Conservation (phyloP, 2,329 filamentous ascomycete genomes). For the Samsoniella hepiali region DNA sequence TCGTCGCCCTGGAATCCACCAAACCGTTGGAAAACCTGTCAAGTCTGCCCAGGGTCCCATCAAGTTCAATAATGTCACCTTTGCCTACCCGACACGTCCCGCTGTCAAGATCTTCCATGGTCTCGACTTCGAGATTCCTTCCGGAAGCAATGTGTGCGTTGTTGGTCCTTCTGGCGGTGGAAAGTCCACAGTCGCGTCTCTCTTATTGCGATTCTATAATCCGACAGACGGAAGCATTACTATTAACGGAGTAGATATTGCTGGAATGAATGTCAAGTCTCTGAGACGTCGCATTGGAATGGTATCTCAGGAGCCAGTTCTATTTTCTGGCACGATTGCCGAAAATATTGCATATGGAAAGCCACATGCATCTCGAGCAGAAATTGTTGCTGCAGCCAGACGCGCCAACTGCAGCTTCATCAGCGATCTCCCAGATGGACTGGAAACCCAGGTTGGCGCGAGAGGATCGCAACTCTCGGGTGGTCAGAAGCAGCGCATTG, state of each 20-base stretch:
- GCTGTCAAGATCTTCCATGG: constrained; percentile 89
- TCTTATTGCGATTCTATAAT: constrained; percentile 87
- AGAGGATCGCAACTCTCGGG: constrained; percentile 91
- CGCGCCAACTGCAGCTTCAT: constrained; percentile 97
- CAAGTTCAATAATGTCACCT: constrained; percentile 78
- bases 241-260: constrained; percentile 82
- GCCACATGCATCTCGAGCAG: constrained; percentile 70
- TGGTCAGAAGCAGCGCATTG: constrained; percentile 96
- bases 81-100: constrained; percentile 90
- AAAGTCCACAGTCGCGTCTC: constrained; percentile 91
- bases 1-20: constrained; percentile 78
- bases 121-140: constrained; percentile 84
- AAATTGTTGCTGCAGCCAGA: constrained; percentile 82
- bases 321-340: constrained; percentile 81
- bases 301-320: constrained; percentile 91
- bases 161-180: constrained; percentile 95
- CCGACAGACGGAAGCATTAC: constrained; percentile 73
- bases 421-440: constrained; percentile 89
- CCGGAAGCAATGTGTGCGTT: constrained; percentile 91
- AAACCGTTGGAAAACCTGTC: constrained; percentile 77
- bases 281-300: constrained; percentile 88
- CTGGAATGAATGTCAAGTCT: constrained; percentile 87
- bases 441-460: constrained; percentile 91
- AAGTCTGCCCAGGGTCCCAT: constrained; percentile 84
- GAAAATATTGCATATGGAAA: constrained; percentile 92